Evolutionary conservation across 179 eudicot genomes (phyloP).

Genomic region (Vitellaria paradoxa): DNA sequence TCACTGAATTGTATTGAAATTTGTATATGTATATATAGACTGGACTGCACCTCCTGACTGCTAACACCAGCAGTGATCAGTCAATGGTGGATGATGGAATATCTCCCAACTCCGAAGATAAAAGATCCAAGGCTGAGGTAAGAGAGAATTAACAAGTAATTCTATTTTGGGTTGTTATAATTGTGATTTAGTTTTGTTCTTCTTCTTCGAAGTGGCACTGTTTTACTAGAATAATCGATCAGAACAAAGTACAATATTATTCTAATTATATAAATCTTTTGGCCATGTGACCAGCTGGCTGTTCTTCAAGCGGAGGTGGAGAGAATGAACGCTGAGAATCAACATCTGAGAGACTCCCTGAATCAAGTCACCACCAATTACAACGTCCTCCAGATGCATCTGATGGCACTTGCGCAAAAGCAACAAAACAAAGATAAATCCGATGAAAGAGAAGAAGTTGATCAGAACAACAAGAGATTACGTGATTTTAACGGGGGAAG

Average conservation of each 20-base stretch:
- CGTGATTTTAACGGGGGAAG: background rate
- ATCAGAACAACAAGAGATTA: constrained; percentile 21
- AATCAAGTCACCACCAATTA: constrained; percentile 47
- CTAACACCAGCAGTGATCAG: constrained; percentile 74
- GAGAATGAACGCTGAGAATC: constrained; percentile 64
- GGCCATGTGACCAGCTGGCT: constrained; percentile 21
- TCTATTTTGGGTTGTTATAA: background rate
- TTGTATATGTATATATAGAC: constrained; percentile 34
- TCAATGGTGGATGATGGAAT: constrained; percentile 68
- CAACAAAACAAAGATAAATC: constrained; percentile 5
- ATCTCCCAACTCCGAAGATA: constrained; percentile 56
- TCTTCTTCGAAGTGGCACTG: background rate
- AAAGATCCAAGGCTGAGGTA: constrained; percentile 64
- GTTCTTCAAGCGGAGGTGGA: constrained; percentile 59
- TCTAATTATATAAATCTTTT: background rate
- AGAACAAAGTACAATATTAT: background rate
- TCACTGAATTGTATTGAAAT: background rate
- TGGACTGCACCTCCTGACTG: constrained; percentile 68
- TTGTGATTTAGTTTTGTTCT: background rate
- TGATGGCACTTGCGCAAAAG: constrained; percentile 47
- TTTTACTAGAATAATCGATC: background rate
- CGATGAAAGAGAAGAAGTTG: background rate
- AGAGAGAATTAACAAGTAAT: background rate
- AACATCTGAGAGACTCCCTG: constrained; percentile 48
- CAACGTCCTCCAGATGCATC: constrained; percentile 55